These are phyloP conservation scores for Triglochin maritima DNA, from an alignment of 106 monocot genomes.

Conservation along the genomic window DNA sequence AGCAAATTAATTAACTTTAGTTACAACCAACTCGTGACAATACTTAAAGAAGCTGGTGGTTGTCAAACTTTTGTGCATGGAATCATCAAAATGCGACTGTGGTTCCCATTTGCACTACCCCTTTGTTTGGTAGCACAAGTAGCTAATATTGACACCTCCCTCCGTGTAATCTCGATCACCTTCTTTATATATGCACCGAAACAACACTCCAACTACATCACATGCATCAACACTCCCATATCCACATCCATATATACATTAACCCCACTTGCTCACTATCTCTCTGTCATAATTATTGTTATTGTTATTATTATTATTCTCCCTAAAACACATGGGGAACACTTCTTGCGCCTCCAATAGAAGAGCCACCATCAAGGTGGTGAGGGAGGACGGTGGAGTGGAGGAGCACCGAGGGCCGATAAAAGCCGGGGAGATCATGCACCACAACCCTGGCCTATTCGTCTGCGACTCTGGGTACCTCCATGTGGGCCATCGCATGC, in stretches of 20 bases:
- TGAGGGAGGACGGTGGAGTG: slow-evolving; percentile 17
- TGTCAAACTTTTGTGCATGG: no score
- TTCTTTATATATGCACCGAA: background rate
- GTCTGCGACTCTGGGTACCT: slow-evolving; percentile 46
- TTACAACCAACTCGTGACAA: no score
- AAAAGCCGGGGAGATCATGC: slow-evolving; percentile 37
- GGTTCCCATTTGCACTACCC: no score
- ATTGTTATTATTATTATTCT: background rate
- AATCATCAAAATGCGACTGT: no score
- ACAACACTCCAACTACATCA: background rate
- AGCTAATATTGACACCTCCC: background rate
- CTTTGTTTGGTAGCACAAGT: no score
- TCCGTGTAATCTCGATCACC: background rate
- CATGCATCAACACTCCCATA: background rate
- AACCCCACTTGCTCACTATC: background rate
- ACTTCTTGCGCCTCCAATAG: background rate
- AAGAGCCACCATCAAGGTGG: slow-evolving; percentile 17
- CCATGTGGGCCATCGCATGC: slow-evolving; percentile 39
- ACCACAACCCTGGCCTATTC: slow-evolving; percentile 37
- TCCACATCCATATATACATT: background rate
- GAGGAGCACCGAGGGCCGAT: slow-evolving; percentile 14
- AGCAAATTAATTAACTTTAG: no score
- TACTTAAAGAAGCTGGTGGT: no score
- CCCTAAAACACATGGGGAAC: slow-evolving; percentile 29
- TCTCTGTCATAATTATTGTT: background rate